Percentiles rank a stretch among this genome's conserved stretches.
These are phyloP conservation scores for Zea luxurians DNA, from an alignment of 176 grass and related monocot genomes.

Conservation along the genomic window DNA sequence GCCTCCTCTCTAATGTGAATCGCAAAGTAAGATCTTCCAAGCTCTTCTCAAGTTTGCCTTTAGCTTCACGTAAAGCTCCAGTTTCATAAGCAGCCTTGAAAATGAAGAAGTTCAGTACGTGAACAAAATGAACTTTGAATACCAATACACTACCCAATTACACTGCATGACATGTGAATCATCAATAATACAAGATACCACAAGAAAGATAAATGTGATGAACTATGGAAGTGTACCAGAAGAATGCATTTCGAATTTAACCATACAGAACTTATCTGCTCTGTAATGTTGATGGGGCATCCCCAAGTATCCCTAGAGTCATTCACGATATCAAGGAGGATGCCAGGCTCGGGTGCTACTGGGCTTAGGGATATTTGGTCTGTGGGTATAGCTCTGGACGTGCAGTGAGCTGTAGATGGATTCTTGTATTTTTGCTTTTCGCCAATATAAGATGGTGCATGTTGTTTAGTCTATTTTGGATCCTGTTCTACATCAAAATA, in stretches of 20 bases:
- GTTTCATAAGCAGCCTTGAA: constrained; percentile 76
- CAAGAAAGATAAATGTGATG: not conserved
- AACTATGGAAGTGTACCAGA: not conserved
- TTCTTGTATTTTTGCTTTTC: too few species aligned
- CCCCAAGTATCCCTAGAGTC: too few species aligned
- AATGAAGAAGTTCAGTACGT: constrained; percentile 31
- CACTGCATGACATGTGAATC: constrained; percentile 1
- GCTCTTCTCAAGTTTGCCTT: constrained; percentile 82
- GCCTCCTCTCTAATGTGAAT: constrained; percentile 74
- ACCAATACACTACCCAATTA: not conserved
- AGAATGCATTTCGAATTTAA: not conserved
- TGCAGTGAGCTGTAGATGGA: too few species aligned
- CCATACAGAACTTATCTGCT: not conserved
- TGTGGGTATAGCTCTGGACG: too few species aligned
- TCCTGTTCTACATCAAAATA: too few species aligned
- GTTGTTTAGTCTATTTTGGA: too few species aligned
- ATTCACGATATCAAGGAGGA: too few species aligned
- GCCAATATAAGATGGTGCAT: too few species aligned
- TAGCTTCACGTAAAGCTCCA: constrained; percentile 83
- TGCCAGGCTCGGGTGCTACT: too few species aligned
- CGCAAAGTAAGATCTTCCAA: constrained; percentile 80
- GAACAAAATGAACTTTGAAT: constrained; percentile 11
- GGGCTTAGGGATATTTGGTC: too few species aligned
- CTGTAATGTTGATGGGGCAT: too few species aligned
- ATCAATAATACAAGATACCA: not conserved